Percentiles rank a stretch among this genome's conserved stretches.
Evolutionary conservation across 129 eudicot genomes (phyloP).

Genomic region (Saussurea involucrata): DNA sequence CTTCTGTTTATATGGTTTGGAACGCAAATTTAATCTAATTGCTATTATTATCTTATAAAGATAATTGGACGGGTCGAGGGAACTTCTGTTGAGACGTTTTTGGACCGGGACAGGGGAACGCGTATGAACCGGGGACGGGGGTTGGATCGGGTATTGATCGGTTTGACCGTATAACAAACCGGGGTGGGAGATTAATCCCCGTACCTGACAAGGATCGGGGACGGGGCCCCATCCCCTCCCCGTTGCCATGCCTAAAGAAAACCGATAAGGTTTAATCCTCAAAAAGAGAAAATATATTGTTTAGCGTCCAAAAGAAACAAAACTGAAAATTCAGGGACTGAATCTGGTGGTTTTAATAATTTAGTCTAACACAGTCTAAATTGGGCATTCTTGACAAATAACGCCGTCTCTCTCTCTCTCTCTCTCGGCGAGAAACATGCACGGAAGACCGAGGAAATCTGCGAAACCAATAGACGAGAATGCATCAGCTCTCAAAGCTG

Average conservation of each 20-base stretch:
- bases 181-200: too few relatives aligned
- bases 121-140: too few relatives aligned
- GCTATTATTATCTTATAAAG: neutral
- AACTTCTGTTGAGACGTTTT: slow-evolving; percentile 44
- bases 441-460: slow-evolving; percentile 72
- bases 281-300: neutral
- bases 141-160: too few relatives aligned
- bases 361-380: neutral
- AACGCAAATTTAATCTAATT: neutral
- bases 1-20: neutral
- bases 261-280: neutral
- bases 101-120: too few relatives aligned
- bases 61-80: slow-evolving; percentile 47
- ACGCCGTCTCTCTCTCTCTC: slow-evolving; percentile 16
- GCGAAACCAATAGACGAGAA: slow-evolving; percentile 44
- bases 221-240: too few relatives aligned
- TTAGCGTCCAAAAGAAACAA: neutral
- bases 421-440: slow-evolving; percentile 42
- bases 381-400: neutral
- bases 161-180: too few relatives aligned
- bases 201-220: too few relatives aligned
- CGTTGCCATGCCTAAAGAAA: neutral
- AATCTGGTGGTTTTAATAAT: neutral
- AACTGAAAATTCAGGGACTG: neutral
- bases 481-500: slow-evolving; percentile 50